These are phyloP conservation scores for Candida germanica DNA, from an alignment of 805 yeast genomes.

Conservation along the genomic window DNA sequence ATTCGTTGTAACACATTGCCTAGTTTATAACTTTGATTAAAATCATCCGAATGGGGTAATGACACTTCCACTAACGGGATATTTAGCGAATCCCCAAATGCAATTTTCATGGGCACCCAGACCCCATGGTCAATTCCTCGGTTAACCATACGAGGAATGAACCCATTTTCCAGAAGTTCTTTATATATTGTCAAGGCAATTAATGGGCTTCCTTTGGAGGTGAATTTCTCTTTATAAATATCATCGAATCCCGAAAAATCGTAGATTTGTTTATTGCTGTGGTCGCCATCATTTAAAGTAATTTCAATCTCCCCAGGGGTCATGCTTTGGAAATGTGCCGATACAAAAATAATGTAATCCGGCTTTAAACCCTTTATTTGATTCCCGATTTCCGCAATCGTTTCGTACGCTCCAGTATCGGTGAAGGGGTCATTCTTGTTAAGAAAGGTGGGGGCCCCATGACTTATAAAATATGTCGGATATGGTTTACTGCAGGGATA, in stretches of 20 bases:
- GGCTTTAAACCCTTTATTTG: slow-evolving; percentile 56
- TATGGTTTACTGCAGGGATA: slow-evolving; percentile 22
- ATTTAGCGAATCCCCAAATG: slow-evolving; percentile 48
- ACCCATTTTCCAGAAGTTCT: slow-evolving; percentile 40
- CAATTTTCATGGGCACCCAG: slow-evolving; percentile 78
- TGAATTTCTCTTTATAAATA: slow-evolving; percentile 64
- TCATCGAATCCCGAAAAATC: slow-evolving; percentile 76
- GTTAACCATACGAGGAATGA: slow-evolving; percentile 41
- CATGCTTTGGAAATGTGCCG: slow-evolving; percentile 75
- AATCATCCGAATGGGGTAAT: slow-evolving; percentile 34
- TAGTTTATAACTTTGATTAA: slow-evolving; percentile 45
- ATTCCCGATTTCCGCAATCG: slow-evolving; percentile 48
- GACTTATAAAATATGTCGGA: slow-evolving; percentile 72
- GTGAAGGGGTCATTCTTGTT: slow-evolving; percentile 47
- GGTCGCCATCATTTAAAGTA: slow-evolving; percentile 19
- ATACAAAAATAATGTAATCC: slow-evolving; percentile 59
- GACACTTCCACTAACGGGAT: slow-evolving; percentile 52
- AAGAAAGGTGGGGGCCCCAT: slow-evolving; percentile 82
- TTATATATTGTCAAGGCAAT: slow-evolving; percentile 46
- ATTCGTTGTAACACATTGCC: slow-evolving; percentile 55
- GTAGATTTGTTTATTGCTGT: slow-evolving; percentile 56
- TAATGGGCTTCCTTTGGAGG: slow-evolving; percentile 40
- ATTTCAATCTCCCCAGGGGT: slow-evolving; percentile 45
- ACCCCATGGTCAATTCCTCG: slow-evolving; percentile 82
- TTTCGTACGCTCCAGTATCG: slow-evolving; percentile 62